Evolutionary conservation across 2,329 filamentous ascomycete genomes (phyloP).

Genomic region (Aspergillus piperis): DNA sequence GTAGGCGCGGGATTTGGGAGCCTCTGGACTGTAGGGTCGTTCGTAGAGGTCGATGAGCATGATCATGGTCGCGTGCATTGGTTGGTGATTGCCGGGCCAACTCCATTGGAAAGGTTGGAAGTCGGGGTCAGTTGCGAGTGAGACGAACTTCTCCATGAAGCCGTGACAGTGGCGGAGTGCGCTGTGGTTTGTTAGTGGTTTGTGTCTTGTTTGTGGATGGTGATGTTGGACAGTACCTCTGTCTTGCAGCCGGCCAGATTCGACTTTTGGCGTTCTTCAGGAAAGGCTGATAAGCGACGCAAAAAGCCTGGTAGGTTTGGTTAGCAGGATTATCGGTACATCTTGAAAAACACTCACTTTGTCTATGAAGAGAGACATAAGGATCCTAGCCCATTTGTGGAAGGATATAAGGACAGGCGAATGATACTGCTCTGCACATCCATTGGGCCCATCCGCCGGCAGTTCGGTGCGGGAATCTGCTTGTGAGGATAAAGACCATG

Average conservation of each 20-base stretch:
- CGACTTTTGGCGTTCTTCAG: conserved; percentile 51
- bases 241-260: conserved; percentile 49
- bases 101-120: conserved; percentile 53
- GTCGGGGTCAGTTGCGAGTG: conserved; percentile 49
- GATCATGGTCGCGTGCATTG: conserved; percentile 41
- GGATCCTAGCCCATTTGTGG: conserved; percentile 50
- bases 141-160: conserved; percentile 53
- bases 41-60: conserved; percentile 53
- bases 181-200: conserved; percentile 25
- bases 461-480: conserved; percentile 30
- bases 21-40: conserved; percentile 48
- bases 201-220: not conserved
- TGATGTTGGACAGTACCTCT: conserved; percentile 35
- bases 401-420: conserved; percentile 45
- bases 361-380: conserved; percentile 48
- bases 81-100: conserved; percentile 44
- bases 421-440: conserved; percentile 47
- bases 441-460: conserved; percentile 37
- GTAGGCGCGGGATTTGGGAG: conserved; percentile 46
- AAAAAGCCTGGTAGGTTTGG: conserved; percentile 38
- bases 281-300: conserved; percentile 51
- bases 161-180: conserved; percentile 50
- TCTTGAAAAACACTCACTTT: conserved; percentile 32
- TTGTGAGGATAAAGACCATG: conserved; percentile 32
- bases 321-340: conserved; percentile 9